These are phyloP conservation scores for Diutina rugosa DNA, from an alignment of 1,139 yeast genomes.

Conservation along the genomic window DNA sequence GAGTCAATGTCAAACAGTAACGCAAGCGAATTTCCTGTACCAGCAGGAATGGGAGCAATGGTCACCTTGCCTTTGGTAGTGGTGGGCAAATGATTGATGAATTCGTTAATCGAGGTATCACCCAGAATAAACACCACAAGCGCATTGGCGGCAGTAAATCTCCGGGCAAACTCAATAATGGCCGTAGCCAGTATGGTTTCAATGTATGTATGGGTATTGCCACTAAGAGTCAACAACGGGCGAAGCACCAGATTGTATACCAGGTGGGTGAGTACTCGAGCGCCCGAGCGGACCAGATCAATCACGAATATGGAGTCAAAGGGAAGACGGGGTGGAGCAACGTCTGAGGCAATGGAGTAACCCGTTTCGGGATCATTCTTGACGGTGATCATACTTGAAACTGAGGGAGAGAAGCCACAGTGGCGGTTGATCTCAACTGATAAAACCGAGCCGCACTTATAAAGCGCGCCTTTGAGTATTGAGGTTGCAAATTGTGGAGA, in stretches of 20 bases:
- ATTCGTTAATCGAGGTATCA: conserved; percentile 74
- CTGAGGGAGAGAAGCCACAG: background rate
- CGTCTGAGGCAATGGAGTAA: background rate
- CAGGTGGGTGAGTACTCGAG: background rate
- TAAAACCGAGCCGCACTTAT: background rate
- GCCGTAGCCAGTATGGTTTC: conserved; percentile 22
- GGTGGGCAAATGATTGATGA: conserved; percentile 33
- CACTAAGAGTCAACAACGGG: background rate
- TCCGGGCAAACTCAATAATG: conserved; percentile 20
- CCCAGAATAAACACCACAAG: conserved; percentile 51
- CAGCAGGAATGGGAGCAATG: conserved; percentile 55
- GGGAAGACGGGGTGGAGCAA: background rate
- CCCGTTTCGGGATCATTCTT: background rate
- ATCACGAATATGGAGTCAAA: background rate
- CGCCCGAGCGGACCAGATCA: background rate
- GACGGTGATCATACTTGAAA: background rate
- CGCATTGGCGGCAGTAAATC: conserved; percentile 8
- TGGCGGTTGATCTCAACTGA: background rate
- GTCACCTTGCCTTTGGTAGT: conserved; percentile 16
- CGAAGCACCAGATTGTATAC: background rate
- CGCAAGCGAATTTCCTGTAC: conserved; percentile 79
- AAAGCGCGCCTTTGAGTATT: too few relatives aligned
- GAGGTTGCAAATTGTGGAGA: background rate
- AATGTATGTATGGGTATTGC: conserved; percentile 18
- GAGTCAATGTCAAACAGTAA: conserved; percentile 38